Base-by-base conservation (phyloP, 345 rosid genomes). In the Citrus reticulata region DNA sequence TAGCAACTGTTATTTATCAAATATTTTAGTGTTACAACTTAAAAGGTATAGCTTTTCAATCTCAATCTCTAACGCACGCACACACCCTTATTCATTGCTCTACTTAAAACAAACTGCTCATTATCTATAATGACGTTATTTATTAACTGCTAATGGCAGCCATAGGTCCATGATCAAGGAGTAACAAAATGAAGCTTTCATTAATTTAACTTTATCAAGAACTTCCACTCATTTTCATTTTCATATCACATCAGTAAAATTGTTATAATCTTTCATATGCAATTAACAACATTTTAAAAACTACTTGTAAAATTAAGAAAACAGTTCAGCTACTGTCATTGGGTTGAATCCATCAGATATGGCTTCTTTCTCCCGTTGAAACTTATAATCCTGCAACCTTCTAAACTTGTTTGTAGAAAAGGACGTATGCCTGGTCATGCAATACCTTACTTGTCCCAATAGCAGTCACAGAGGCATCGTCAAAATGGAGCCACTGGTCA, bases 361-460 rank as follows among this genome's bases (percentile, higher is more conserved):
- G 14, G 16, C 51, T 46, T 46, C 70, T 66, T 73, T 59, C 37
- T 39, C 57, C 72, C 17, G 7, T 17, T 34, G 35, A 20, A 19
- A 4, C 24, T 14, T 37, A 64, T 6, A 70, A 51, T 9, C 37
- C 7, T 46, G 30, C 30, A 2, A 30, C 65, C 78, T 79, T 72
- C 88, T 92, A 93, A 67, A 88, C 83, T 86, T 88, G 97, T 85
- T 84, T 83, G 89, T 96, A 96, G 87, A 96, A 92, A 75, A 96
- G 97, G 81, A 96, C 91, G 55, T 96, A 96, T 4, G 99, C 99
- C 81, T 94, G 98, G 77, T 91, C 92, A 61, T 96, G 99, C 84
- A 96, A 77, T 68, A 94, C 98, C 88, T 88, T 88, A 72, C 84
- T 83, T 32, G 86, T 85, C 57, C 89, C 88, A 63, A 96, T 91